phyloP scores from a whole-genome alignment of 306 rosid genomes.

The Crotalaria pallida region DNA sequence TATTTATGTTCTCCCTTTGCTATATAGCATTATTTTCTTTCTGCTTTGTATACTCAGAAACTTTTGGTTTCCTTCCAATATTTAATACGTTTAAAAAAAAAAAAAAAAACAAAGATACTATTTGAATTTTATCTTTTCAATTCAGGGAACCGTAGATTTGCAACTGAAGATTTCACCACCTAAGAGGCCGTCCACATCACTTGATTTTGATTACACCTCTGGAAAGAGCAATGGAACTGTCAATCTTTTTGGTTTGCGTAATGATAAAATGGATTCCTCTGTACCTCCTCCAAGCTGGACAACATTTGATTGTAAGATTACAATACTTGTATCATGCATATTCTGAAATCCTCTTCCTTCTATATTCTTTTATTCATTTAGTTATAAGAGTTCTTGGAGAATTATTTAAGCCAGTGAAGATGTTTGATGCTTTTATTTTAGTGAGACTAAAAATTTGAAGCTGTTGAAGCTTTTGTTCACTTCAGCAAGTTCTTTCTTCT shows the following conservation, averaged over 20 bases:
- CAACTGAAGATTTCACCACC: conserved; percentile 22
- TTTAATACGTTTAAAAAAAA: neutral
- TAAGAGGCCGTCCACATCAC: conserved; percentile 29
- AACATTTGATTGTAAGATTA: conserved; percentile 71
- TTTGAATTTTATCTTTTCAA: neutral
- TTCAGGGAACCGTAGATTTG: conserved; percentile 51
- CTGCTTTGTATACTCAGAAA: neutral
- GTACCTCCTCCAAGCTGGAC: conserved; percentile 56
- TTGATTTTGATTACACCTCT: conserved; percentile 31
- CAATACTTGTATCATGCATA: conserved; percentile 9
- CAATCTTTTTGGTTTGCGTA: conserved; percentile 41
- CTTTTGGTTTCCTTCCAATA: neutral
- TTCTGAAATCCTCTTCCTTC: neutral
- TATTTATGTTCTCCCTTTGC: neutral
- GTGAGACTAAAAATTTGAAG: neutral
- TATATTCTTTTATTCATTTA: neutral
- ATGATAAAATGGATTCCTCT: conserved; percentile 30
- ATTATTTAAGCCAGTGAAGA: neutral
- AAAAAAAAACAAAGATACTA: neutral
- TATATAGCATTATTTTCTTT: neutral
- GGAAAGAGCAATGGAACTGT: conserved; percentile 25
- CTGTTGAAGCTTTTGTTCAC: neutral
- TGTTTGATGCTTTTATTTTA: neutral
- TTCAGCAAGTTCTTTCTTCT: neutral
- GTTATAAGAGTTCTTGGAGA: neutral